A percentile compares a stretch with the other conserved stretches of the same genome.
These are phyloP conservation scores for Mortierella sp. DNA, from an alignment of 371 early-diverging fungal genomes.

Conservation along the genomic window DNA sequence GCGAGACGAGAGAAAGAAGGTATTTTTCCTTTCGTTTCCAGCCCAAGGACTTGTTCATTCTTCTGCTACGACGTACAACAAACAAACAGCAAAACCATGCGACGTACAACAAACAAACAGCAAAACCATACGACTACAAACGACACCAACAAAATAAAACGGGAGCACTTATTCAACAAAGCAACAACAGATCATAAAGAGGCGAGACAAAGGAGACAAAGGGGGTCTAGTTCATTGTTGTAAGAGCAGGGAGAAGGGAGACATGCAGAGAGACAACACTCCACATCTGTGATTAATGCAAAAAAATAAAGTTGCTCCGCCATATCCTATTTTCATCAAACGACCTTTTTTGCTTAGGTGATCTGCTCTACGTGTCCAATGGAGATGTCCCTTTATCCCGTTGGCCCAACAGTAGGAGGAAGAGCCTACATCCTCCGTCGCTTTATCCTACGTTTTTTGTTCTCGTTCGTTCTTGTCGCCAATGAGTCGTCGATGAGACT, in stretches of 20 bases:
- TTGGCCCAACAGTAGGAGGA: too few species aligned
- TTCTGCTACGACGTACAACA: neutral
- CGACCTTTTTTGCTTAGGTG: neutral
- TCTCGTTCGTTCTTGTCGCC: neutral
- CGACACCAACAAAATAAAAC: neutral
- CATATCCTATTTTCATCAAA: neutral
- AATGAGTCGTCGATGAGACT: too few species aligned
- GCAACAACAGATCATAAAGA: neutral
- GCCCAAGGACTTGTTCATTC: too few species aligned
- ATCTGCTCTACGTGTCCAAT: neutral
- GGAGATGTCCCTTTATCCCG: neutral
- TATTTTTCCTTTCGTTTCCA: neutral
- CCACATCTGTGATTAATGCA: neutral
- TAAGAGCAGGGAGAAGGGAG: neutral
- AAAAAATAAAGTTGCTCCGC: neutral
- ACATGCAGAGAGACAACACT: slow-evolving; percentile 2
- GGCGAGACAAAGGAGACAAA: neutral
- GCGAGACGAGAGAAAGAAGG: neutral
- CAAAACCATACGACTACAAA: neutral
- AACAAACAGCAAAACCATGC: neutral
- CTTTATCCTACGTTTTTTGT: neutral
- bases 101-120: neutral
- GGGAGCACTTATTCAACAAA: neutral
- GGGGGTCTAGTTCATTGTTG: neutral
- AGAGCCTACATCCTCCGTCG: too few species aligned